Evolutionary conservation across 2,329 filamentous ascomycete species (phyloP).

Genomic region (Phoma sp.): DNA sequence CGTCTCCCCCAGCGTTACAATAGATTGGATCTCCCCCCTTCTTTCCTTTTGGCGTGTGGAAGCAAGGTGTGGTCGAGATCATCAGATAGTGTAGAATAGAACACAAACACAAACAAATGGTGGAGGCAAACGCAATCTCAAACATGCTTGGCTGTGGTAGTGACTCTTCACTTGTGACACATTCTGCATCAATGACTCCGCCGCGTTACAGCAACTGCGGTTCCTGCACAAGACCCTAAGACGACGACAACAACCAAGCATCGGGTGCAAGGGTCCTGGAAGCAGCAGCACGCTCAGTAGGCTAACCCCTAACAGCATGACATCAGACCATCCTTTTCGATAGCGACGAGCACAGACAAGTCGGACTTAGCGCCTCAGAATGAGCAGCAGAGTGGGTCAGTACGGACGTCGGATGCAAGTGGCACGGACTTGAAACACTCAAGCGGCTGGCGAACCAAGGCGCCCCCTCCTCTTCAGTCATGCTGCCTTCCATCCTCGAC

Average conservation of each 20-base stretch:
- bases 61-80: constrained; percentile 41
- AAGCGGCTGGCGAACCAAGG: constrained; percentile 14
- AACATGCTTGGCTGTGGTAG: constrained; percentile 4
- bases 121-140: constrained; percentile 20
- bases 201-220: constrained; percentile 2
- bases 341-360: constrained; percentile 8
- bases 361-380: constrained; percentile 13
- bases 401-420: constrained; percentile 17
- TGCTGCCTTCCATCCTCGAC: constrained; percentile 26
- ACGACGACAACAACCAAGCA: background rate
- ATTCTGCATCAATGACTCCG: constrained; percentile 9
- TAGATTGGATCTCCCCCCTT: constrained; percentile 47
- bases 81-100: constrained; percentile 42
- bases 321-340: constrained; percentile 15
- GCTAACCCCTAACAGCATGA: constrained; percentile 17
- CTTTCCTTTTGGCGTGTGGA: constrained; percentile 26
- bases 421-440: constrained; percentile 21
- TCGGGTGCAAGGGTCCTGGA: constrained; percentile 5
- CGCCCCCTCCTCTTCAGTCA: constrained; percentile 14
- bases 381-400: constrained; percentile 14
- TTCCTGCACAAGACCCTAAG: constrained; percentile 2
- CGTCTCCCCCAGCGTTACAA: constrained; percentile 23
- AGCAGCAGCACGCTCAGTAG: constrained; percentile 1
- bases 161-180: constrained; percentile 16
- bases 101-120: constrained; percentile 24